phyloP scores from a whole-genome alignment of 768 basidiomycete species.

The Boletus fagicola region DNA sequence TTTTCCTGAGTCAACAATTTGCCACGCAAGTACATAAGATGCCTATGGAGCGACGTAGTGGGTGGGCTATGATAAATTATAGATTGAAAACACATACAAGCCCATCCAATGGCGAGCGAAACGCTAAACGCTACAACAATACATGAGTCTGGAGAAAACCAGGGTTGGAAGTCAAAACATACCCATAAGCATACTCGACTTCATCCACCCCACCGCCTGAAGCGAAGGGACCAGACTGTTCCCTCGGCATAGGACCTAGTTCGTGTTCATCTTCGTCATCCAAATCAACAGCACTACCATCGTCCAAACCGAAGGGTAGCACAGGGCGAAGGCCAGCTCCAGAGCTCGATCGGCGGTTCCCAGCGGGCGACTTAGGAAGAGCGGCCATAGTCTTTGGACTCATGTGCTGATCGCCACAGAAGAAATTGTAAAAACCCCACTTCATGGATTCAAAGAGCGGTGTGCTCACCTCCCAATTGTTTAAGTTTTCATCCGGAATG shows the following conservation, averaged over 20 bases:
- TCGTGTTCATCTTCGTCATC: conserved; percentile 74
- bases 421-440: not conserved
- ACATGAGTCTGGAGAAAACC: conserved; percentile 10
- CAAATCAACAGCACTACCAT: conserved; percentile 66
- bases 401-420: conserved; percentile 65
- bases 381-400: conserved; percentile 94
- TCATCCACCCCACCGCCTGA: conserved; percentile 84
- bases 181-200: conserved; percentile 88
- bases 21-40: not conserved
- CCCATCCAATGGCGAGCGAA: not conserved
- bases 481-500: conserved; percentile 73
- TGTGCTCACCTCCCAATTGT: conserved; percentile 88
- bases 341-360: conserved; percentile 77
- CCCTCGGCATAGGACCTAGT: conserved; percentile 73
- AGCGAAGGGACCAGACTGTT: conserved; percentile 69
- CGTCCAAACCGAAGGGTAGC: conserved; percentile 71
- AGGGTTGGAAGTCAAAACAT: conserved; percentile 29
- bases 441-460: not conserved
- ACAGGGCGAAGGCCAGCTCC: conserved; percentile 85
- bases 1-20: not conserved
- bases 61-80: not conserved
- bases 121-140: conserved; percentile 22
- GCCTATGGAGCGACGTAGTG: not conserved
- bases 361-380: conserved; percentile 86
- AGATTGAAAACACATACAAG: not conserved